A percentile compares a stretch with the other conserved stretches of the same genome.
Conservation (phyloP, 2,329 filamentous ascomycete species). For the Hymenoscyphus albidus region DNA sequence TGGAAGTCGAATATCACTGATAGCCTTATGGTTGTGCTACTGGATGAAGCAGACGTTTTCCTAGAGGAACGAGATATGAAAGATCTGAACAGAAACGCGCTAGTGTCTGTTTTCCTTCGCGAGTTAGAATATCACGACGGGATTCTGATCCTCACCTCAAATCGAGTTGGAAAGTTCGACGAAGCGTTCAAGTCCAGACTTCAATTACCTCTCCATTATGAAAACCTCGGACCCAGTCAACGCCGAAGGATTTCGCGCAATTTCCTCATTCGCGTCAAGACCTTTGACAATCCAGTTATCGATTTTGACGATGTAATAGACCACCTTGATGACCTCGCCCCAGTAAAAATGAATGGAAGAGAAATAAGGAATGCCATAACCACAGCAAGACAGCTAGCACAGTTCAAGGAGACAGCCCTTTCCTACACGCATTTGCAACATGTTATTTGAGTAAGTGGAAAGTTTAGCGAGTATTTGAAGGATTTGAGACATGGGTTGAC, state of each 20-base stretch:
- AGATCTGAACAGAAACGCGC: constrained; percentile 21
- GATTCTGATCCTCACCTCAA: constrained; percentile 41
- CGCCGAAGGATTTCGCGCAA: constrained; percentile 14
- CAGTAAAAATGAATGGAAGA: neutral
- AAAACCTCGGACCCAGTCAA: neutral
- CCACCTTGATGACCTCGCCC: neutral
- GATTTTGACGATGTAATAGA: neutral
- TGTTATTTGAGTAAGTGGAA: neutral
- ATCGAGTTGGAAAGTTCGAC: constrained; percentile 39
- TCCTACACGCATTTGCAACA: neutral
- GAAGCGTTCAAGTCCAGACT: constrained; percentile 37
- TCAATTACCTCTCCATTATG: constrained; percentile 35
- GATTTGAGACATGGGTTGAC: neutral
- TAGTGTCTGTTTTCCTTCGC: constrained; percentile 19
- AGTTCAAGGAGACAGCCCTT: neutral
- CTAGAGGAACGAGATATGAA: constrained; percentile 10
- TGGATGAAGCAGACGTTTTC: constrained; percentile 37
- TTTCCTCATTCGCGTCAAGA: neutral
- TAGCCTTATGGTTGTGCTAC: constrained; percentile 3
- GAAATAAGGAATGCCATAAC: neutral
- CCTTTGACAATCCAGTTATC: neutral
- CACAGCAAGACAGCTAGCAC: neutral
- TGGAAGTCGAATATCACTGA: neutral
- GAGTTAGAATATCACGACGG: neutral
- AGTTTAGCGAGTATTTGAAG: neutral